A percentile compares a stretch with the other conserved stretches of the same genome.
Evolutionary conservation across 1,284 basidiomycete genomes (phyloP).

Genomic region (Ustilago lituana): DNA sequence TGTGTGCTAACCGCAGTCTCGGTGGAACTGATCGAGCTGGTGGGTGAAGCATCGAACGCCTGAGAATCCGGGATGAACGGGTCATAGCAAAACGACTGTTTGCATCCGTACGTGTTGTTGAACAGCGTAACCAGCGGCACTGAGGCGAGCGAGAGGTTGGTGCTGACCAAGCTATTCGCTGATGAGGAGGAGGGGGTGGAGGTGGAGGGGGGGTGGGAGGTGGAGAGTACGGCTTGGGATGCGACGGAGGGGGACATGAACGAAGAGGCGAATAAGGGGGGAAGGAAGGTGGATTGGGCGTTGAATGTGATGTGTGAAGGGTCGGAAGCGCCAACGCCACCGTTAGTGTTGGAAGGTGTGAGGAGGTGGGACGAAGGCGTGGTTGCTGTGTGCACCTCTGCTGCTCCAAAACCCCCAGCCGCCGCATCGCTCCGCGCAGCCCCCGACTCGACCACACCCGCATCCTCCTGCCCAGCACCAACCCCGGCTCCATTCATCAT

Average conservation of each 20-base stretch:
- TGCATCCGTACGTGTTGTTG: conserved; percentile 32
- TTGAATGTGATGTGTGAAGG: conserved; percentile 8
- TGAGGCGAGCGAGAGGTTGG: conserved; percentile 13
- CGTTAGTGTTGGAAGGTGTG: not conserved
- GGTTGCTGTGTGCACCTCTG: not conserved
- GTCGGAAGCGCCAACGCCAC: not conserved
- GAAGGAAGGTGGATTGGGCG: conserved; percentile 17
- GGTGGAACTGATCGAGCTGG: not conserved
- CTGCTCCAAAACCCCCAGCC: no score
- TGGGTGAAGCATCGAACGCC: conserved; percentile 9
- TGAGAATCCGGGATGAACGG: conserved; percentile 34
- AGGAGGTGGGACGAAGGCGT: conserved; percentile 1
- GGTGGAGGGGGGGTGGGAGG: no score
- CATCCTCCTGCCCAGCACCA: no score
- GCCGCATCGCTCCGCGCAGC: no score
- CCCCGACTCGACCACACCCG: no score
- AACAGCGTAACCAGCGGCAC: conserved; percentile 37
- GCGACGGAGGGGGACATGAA: conserved; percentile 6
- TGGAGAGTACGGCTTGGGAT: not conserved
- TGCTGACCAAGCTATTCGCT: not conserved
- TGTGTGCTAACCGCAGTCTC: not conserved
- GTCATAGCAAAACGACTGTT: conserved; percentile 31
- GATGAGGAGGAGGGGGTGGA: no score
- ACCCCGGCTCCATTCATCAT: not conserved
- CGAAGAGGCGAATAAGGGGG: conserved; percentile 10